Evolutionary conservation across 2,329 filamentous ascomycete species (phyloP).

Genomic region (Neonectria coccinea): DNA sequence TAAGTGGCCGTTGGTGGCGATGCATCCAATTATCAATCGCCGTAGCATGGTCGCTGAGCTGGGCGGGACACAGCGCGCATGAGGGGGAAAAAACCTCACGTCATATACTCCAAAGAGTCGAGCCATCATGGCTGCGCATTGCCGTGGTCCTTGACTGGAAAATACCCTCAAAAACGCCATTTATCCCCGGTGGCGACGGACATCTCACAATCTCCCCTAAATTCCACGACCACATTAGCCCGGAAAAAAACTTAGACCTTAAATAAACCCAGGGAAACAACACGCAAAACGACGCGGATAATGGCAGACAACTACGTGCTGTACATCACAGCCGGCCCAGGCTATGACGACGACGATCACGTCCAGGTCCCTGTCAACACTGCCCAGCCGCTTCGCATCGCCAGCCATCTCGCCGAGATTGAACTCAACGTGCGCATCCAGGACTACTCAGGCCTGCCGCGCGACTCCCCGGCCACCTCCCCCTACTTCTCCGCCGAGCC

Average conservation of each 20-base stretch:
- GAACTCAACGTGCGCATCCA: slow-evolving; percentile 81
- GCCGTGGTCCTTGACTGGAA: slow-evolving; percentile 7
- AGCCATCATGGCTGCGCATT: slow-evolving; percentile 27
- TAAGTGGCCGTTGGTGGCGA: slow-evolving; percentile 25
- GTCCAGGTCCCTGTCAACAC: slow-evolving; percentile 81
- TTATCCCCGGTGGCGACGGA: neutral
- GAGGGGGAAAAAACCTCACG: slow-evolving; percentile 38
- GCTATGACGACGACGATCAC: slow-evolving; percentile 80
- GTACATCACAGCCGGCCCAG: slow-evolving; percentile 82
- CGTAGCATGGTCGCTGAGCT: neutral
- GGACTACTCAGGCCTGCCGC: slow-evolving; percentile 76
- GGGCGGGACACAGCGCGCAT: slow-evolving; percentile 12
- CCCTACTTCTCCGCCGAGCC: slow-evolving; percentile 80
- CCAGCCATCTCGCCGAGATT: slow-evolving; percentile 71
- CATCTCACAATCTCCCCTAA: neutral
- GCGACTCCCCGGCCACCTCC: slow-evolving; percentile 74
- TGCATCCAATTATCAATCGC: slow-evolving; percentile 30
- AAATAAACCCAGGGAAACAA: neutral
- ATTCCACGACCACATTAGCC: slow-evolving; percentile 9
- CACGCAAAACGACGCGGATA: neutral
- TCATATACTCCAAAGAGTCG: slow-evolving; percentile 36
- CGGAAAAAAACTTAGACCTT: neutral
- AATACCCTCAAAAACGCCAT: neutral
- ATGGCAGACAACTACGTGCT: slow-evolving; percentile 83
- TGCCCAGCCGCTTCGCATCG: slow-evolving; percentile 70